These are phyloP conservation scores for Reutealis trisperma DNA, from an alignment of 345 rosid genomes.

Conservation along the genomic window DNA sequence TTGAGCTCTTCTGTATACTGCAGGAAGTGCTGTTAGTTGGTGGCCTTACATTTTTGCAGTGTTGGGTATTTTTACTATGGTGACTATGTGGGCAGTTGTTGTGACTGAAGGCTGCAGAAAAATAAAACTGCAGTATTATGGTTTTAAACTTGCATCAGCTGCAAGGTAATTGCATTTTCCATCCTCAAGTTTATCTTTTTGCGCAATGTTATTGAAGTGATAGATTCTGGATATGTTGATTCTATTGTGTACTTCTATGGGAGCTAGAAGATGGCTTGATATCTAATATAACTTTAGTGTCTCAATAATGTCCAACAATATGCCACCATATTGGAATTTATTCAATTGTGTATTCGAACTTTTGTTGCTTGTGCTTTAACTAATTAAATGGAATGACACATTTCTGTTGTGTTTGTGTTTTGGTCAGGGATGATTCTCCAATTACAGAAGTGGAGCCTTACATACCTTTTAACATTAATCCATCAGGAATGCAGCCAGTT, in stretches of 20 bases:
- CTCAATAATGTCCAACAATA: background rate
- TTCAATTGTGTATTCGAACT: background rate
- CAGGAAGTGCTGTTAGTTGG: conserved; percentile 73
- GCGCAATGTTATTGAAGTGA: background rate
- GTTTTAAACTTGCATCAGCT: conserved; percentile 91
- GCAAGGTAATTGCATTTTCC: conserved; percentile 50
- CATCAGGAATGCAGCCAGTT: conserved; percentile 97
- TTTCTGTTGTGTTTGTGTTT: conserved; percentile 26
- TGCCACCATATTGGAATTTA: background rate
- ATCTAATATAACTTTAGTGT: conserved; percentile 13
- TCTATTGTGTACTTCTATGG: background rate
- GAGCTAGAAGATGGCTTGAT: background rate
- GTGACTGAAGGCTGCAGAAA: conserved; percentile 98
- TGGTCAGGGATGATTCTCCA: conserved; percentile 81
- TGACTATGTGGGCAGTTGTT: conserved; percentile 94
- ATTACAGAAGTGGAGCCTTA: conserved; percentile 93
- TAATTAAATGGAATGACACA: conserved; percentile 15
- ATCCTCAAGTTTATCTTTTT: background rate
- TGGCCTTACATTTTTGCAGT: conserved; percentile 72
- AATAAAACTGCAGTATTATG: conserved; percentile 89
- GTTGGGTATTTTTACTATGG: conserved; percentile 67
- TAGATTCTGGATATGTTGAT: conserved; percentile 4
- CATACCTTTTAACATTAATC: conserved; percentile 92
- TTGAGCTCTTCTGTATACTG: conserved; percentile 18
- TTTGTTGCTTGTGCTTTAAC: background rate